These are phyloP conservation scores for Schwanniomyces yamadae DNA, from an alignment of 805 yeast genomes.

Conservation along the genomic window DNA sequence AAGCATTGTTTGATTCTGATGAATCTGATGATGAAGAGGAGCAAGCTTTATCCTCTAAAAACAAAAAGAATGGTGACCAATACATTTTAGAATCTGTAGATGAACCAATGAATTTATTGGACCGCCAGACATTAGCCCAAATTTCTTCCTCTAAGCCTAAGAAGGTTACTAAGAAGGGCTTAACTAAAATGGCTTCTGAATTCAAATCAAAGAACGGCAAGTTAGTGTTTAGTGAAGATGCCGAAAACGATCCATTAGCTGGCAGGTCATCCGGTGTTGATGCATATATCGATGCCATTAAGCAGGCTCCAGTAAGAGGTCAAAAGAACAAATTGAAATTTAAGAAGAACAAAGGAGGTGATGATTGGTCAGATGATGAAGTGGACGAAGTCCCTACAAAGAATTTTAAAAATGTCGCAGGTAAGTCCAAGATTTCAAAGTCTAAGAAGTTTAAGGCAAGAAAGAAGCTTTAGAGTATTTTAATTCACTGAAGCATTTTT, in stretches of 20 bases:
- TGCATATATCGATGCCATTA: slow-evolving; percentile 92
- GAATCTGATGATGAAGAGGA: slow-evolving; percentile 58
- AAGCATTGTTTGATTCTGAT: slow-evolving; percentile 76
- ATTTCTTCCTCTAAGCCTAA: slow-evolving; percentile 87
- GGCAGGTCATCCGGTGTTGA: slow-evolving; percentile 62
- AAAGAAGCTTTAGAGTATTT: slow-evolving; percentile 48
- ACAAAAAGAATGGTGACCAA: slow-evolving; percentile 45
- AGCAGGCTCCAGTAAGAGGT: slow-evolving; percentile 90
- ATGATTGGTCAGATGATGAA: slow-evolving; percentile 47
- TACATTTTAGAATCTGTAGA: slow-evolving; percentile 77
- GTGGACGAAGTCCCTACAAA: slow-evolving; percentile 23
- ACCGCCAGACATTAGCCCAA: slow-evolving; percentile 78
- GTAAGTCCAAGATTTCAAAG: slow-evolving; percentile 28
- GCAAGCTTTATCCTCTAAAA: slow-evolving; percentile 36
- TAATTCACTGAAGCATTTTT: not conserved
- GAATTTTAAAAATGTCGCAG: slow-evolving; percentile 12
- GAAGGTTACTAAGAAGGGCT: slow-evolving; percentile 47
- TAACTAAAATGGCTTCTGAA: slow-evolving; percentile 32
- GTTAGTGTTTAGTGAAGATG: slow-evolving; percentile 58
- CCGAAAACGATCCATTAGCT: slow-evolving; percentile 46
- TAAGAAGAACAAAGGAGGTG: slow-evolving; percentile 60
- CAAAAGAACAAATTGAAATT: slow-evolving; percentile 88
- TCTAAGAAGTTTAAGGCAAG: slow-evolving; percentile 56
- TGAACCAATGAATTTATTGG: slow-evolving; percentile 83
- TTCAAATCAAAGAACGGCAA: slow-evolving; percentile 64